A percentile compares a stretch with the other conserved stretches of the same genome.
phyloP scores from a whole-genome alignment of 257 asterid species.

The Jasminum sambac region DNA sequence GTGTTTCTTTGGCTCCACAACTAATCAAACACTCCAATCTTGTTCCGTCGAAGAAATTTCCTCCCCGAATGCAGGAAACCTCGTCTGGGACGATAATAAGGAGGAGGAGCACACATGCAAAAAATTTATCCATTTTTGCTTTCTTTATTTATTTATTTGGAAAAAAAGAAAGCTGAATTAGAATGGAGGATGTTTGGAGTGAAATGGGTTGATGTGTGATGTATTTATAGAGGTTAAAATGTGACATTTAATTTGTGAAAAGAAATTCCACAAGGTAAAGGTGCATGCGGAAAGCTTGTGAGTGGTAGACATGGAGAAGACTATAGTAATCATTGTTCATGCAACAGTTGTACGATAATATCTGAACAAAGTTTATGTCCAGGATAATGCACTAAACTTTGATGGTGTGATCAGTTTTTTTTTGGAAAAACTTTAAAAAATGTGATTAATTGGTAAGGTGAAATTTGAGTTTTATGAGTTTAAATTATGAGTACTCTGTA shows the following conservation, averaged over 20 bases:
- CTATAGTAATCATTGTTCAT: background rate
- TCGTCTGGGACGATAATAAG: background rate
- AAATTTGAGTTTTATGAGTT: too few relatives aligned
- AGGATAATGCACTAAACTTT: background rate
- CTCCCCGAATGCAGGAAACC: background rate
- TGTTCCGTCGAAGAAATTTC: background rate
- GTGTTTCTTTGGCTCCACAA: background rate
- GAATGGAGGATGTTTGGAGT: background rate
- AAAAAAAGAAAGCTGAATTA: background rate
- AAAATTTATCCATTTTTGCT: background rate
- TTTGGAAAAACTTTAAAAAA: too few relatives aligned
- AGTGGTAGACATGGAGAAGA: conserved; percentile 2
- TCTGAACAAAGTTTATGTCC: background rate
- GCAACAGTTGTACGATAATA: background rate
- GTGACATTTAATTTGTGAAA: background rate
- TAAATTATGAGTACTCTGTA: too few relatives aligned
- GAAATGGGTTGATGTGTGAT: background rate
- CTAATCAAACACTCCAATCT: background rate
- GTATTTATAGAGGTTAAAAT: background rate
- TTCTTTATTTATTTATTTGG: background rate
- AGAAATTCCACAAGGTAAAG: background rate
- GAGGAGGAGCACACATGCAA: background rate
- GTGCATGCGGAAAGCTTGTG: background rate
- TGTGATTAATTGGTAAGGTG: too few relatives aligned
- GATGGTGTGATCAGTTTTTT: background rate